Percentiles rank a stretch among this genome's conserved stretches.
phyloP scores from a whole-genome alignment of 2,329 filamentous ascomycete species.

The Colletotrichum graminicola region DNA sequence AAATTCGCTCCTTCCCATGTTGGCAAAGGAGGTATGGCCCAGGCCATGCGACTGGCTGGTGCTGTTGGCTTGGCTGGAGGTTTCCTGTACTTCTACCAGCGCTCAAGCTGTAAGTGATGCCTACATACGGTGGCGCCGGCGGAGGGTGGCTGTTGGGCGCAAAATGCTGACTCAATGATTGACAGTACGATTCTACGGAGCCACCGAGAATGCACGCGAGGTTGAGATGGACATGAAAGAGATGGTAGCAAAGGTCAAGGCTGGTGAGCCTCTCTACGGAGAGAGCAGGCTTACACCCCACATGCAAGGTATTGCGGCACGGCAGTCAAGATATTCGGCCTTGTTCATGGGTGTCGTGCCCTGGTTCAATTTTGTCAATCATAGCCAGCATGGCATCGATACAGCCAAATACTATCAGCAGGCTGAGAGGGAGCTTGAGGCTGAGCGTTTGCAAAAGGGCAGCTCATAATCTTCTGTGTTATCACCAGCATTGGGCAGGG shows the following conservation, averaged over 20 bases:
- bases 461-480: conserved; percentile 6
- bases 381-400: conserved; percentile 94
- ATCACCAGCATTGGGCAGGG: conserved; percentile 8
- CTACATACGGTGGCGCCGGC: neutral
- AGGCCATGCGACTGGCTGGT: conserved; percentile 83
- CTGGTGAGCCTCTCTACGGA: conserved; percentile 90
- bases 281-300: conserved; percentile 82
- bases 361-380: conserved; percentile 99
- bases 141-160: neutral
- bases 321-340: conserved; percentile 92
- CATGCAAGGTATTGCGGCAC: conserved; percentile 91
- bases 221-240: conserved; percentile 97
- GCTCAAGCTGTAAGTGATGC: conserved; percentile 78
- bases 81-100: conserved; percentile 87
- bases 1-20: conserved; percentile 86
- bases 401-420: conserved; percentile 98
- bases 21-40: conserved; percentile 83
- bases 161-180: conserved; percentile 6
- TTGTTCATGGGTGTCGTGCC: conserved; percentile 87
- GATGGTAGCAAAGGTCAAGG: conserved; percentile 97
- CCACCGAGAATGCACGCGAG: conserved; percentile 91
- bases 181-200: conserved; percentile 94
- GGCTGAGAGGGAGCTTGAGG: conserved; percentile 92
- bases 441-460: conserved; percentile 62
- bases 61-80: conserved; percentile 81